Evolutionary conservation across 345 rosid species (phyloP), one percentile per base, ranked within the genome.

Genomic region (Populus simonii): DNA sequence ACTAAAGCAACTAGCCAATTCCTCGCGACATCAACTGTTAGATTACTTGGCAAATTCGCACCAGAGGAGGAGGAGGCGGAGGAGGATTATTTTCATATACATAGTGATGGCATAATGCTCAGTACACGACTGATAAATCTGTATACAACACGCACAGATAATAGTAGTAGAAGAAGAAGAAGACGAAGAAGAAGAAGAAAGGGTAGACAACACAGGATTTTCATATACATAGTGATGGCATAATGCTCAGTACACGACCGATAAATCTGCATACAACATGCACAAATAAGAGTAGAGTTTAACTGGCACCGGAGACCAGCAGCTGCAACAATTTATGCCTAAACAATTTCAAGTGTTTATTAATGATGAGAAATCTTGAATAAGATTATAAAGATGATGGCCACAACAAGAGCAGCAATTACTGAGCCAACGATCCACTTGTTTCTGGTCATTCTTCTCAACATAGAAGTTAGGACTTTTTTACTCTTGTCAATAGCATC

Each of bases 401-500:
- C 82, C 18, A 82, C 33, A 31, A 78, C 79, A 31, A 82, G 85
- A 25, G 77, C 85, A 29, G 80, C 85, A 6, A 78, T 79, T 39
- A 82, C 65, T 5, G 79, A 71, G 79, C 82, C 85, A 71, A 72
- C 59, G 27, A 82, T 82, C 79, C 81, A 78, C 79, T 82, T 82
- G 82, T 82, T 82, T 75, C 78, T 74, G 79, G 79, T 70, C 20
- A 82, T 74, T 66, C 79, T 78, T 59, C 79, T 78, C 3, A 79
- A 78, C 85, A 82, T 82, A 16, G 85, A 41, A 49, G 82, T 25
- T 43, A 82, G 66, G 51, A 82, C 82, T 71, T 71, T 82, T 80
- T 82, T 82, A 72, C 85, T 82, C 79, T 82, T 82, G 79, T 82
- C 85, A 47, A 82, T 78, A 70, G 85, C 82, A 75, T 78, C 80